These are phyloP conservation scores for Lachnellula willkommii DNA, from an alignment of 2,329 filamentous ascomycete species.

Conservation along the genomic window DNA sequence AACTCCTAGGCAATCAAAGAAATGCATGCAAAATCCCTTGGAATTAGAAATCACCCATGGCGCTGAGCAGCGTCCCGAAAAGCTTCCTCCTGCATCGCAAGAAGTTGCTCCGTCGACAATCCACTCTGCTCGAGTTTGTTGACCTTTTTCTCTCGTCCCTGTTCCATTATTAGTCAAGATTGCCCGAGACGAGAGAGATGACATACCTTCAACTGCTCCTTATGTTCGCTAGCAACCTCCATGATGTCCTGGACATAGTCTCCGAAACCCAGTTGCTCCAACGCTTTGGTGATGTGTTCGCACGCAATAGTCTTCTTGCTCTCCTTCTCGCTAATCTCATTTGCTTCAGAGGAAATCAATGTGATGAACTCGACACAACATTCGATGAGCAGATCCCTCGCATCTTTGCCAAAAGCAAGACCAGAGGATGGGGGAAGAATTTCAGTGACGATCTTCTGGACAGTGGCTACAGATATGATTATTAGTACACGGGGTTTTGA, in stretches of 20 bases:
- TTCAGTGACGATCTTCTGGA: constrained; percentile 87
- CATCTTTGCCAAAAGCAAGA: constrained; percentile 88
- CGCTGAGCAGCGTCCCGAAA: constrained; percentile 64
- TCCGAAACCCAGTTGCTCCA: constrained; percentile 85
- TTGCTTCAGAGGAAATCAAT: constrained; percentile 95
- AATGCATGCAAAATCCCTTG: background rate
- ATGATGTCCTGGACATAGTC: constrained; percentile 87
- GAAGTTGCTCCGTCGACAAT: constrained; percentile 82
- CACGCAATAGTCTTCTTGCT: constrained; percentile 99
- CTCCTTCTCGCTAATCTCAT: constrained; percentile 98
- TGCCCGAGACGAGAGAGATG: background rate
- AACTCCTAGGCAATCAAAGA: background rate
- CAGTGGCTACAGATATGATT: constrained; percentile 48
- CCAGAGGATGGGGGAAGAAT: constrained; percentile 75
- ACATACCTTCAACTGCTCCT: constrained; percentile 82
- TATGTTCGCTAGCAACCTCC: constrained; percentile 84
- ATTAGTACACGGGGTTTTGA: background rate
- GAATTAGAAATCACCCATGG: constrained; percentile 24
- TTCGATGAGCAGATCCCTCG: constrained; percentile 90
- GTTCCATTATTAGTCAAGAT: background rate
- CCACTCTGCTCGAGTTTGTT: constrained; percentile 96
- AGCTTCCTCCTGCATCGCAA: constrained; percentile 83
- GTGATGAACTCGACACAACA: constrained; percentile 99
- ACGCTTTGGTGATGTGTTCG: constrained; percentile 92
- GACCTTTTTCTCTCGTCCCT: constrained; percentile 94